These are phyloP conservation scores for Eruca vesicaria DNA, from an alignment of 441 rosid species.

Conservation along the genomic window DNA sequence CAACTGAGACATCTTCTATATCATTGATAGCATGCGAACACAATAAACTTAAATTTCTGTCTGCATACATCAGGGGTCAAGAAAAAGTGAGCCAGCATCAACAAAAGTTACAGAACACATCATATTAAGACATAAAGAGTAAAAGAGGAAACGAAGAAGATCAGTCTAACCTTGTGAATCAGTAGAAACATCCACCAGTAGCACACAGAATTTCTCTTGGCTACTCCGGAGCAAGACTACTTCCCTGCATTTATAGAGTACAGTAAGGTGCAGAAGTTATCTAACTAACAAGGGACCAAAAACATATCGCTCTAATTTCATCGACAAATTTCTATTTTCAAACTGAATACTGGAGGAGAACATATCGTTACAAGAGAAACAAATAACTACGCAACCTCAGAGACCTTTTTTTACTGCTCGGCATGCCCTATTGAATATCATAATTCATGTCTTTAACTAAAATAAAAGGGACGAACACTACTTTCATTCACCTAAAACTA, in stretches of 20 bases:
- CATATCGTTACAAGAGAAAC: conserved; percentile 2
- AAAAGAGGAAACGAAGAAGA: conserved; percentile 4
- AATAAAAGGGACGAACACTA: conserved; percentile 5
- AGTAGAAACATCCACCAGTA: conserved; percentile 58
- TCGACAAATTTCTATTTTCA: neutral
- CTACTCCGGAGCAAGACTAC: conserved; percentile 72
- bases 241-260: conserved; percentile 52
- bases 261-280: conserved; percentile 10
- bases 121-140: conserved; percentile 18
- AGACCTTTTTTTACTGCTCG: neutral
- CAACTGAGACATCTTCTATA: conserved; percentile 66
- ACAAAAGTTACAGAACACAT: neutral
- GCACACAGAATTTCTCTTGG: conserved; percentile 62
- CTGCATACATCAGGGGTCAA: conserved; percentile 50
- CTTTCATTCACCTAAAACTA: conserved; percentile 18
- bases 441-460: neutral
- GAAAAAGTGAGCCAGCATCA: conserved; percentile 19
- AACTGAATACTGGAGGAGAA: conserved; percentile 13
- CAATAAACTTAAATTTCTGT: conserved; percentile 52
- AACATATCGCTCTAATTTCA: neutral
- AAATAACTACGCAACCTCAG: neutral
- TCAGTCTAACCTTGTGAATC: conserved; percentile 68
- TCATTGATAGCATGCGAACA: conserved; percentile 67
- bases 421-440: conserved; percentile 11
- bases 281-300: neutral